Evolutionary conservation across 106 monocot genomes (phyloP), one percentile per base, ranked within the genome.

Genomic region (Allium fistulosum): DNA sequence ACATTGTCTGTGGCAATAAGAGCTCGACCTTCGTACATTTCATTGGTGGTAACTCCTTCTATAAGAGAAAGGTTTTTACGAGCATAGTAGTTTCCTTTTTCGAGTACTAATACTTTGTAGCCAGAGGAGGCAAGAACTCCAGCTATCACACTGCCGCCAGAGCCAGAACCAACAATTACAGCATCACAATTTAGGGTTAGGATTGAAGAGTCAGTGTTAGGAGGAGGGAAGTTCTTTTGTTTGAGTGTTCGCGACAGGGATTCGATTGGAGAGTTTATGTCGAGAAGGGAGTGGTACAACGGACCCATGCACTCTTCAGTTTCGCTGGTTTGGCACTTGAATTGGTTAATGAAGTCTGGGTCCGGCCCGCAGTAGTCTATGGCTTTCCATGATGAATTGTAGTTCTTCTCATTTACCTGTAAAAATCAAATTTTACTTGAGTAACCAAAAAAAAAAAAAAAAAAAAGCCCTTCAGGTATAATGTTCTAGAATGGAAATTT

Each of bases 321-420:
- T 60, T 10, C 52, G 66, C 27, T 12, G 1, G 12, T 17, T 60
- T 53, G 70, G 11, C 27, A 17, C 66, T 17, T 51, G 14, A 4
- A 16, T 17, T 61, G 17, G 65, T 26, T 17, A 51, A 51, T 62
- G 59, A 66, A 17, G 4, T 26, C 45, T 7, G 78, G 78, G 58
- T 83, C 82, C 0, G 82, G 82, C 14, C 82, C 82, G 26, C 82
- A 75, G 67, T 83, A 83, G 45, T 66, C 82, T 12, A 83, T 51
- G 0, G 82, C 75, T 22, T 72, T 68, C 82, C 82, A 83, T 1
- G 75, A 59, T 11, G 78, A 75, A 27, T 83, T 83, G 63, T 56
- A 46, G 9, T 66, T 60, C 48, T 77, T 65, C 14, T 77, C 74
- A 16, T 74, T 57, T 13, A 77, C 16, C 82, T 82, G 77, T 50